phyloP scores from a whole-genome alignment of 306 rosid species.

The Cucurbita maxima region DNA sequence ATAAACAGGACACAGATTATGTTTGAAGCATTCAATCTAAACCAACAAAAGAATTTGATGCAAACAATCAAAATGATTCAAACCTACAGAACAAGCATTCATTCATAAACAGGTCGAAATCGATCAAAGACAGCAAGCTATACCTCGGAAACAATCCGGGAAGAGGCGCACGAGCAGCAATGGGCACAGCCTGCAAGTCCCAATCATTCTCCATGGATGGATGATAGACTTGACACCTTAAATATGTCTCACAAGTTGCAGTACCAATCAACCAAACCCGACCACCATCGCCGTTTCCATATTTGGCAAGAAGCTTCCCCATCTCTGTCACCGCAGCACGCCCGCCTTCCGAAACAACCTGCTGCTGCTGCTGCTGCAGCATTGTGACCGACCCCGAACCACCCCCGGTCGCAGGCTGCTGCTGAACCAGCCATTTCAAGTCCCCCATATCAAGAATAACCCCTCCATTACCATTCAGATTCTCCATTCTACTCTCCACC shows the following conservation, averaged over 20 bases:
- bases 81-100: background rate
- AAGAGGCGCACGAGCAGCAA: conserved; percentile 47
- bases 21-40: background rate
- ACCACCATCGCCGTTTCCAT: conserved; percentile 30
- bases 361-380: conserved; percentile 46
- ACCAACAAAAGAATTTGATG: background rate
- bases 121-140: background rate
- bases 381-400: conserved; percentile 22
- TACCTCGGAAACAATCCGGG: conserved; percentile 72
- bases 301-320: conserved; percentile 45
- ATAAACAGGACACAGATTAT: background rate
- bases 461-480: conserved; percentile 27
- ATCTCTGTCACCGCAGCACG: conserved; percentile 67
- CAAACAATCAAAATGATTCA: conserved; percentile 4
- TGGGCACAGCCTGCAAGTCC: conserved; percentile 94
- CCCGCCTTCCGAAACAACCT: conserved; percentile 50
- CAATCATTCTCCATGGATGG: conserved; percentile 95
- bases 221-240: conserved; percentile 99
- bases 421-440: conserved; percentile 78
- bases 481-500: conserved; percentile 38
- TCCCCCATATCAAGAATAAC: conserved; percentile 74
- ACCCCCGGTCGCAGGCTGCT: conserved; percentile 38
- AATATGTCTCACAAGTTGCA: conserved; percentile 91
- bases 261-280: conserved; percentile 82
- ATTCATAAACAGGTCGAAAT: background rate